Conservation (phyloP, 2,329 filamentous ascomycete genomes). For the Diaporthe vaccinii region DNA sequence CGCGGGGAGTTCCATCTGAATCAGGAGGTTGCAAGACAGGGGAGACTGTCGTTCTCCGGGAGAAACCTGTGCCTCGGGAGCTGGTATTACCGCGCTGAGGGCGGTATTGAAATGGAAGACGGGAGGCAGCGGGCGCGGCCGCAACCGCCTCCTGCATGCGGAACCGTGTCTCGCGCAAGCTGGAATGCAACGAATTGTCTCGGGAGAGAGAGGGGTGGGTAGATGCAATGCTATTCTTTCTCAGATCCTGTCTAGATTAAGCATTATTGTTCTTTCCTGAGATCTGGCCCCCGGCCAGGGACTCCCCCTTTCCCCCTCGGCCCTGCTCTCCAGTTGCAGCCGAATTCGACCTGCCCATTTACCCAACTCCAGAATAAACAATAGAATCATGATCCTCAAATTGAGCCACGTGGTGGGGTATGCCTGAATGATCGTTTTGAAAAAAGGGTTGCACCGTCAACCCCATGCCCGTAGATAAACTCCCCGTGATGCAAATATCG, state of each 20-base stretch:
- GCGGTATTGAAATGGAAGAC: neutral
- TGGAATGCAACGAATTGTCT: neutral
- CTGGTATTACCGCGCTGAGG: neutral
- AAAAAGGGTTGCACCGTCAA: conserved; percentile 13
- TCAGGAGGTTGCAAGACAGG: neutral
- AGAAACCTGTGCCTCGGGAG: neutral
- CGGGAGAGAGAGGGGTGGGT: neutral
- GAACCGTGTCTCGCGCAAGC: neutral
- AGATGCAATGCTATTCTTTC: conserved; percentile 31
- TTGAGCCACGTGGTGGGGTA: neutral
- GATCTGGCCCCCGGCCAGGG: neutral
- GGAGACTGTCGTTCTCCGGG: neutral
- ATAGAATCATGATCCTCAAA: neutral
- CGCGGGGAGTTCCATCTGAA: neutral
- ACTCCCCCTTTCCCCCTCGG: neutral
- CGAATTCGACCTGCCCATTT: neutral
- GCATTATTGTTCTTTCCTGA: conserved; percentile 35
- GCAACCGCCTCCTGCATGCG: neutral
- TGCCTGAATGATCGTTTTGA: conserved; percentile 27
- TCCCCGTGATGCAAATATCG: conserved; percentile 7
- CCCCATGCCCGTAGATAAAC: conserved; percentile 22
- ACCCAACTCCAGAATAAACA: neutral
- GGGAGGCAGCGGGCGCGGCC: neutral
- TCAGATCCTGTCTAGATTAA: conserved; percentile 41
- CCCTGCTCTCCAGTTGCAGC: neutral